phyloP scores from a whole-genome alignment of 306 rosid species.

The Rosa persica region DNA sequence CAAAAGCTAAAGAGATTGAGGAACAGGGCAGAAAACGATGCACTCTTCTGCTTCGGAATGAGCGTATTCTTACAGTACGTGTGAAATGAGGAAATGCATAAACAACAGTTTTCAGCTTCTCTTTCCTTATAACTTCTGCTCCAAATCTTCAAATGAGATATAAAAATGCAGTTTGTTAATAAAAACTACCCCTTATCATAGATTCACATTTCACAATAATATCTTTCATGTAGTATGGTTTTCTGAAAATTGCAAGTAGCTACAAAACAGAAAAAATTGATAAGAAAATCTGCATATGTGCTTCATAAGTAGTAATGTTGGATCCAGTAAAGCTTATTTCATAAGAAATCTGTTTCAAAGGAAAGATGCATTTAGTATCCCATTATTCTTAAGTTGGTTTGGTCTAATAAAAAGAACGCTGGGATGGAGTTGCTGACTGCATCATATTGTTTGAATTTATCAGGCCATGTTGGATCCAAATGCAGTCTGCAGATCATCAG shows the following conservation, averaged over 20 bases:
- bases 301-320: neutral
- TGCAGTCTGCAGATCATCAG: slow-evolving; percentile 76
- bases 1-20: no score
- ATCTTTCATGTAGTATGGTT: neutral
- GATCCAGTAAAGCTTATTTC: neutral
- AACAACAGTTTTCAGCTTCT: neutral
- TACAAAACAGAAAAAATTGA: no score
- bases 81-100: neutral
- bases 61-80: neutral
- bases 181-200: neutral
- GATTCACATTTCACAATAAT: neutral
- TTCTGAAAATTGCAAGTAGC: neutral
- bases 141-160: neutral
- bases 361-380: neutral
- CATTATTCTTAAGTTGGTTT: no score
- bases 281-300: neutral
- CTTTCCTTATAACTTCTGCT: neutral
- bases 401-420: no score
- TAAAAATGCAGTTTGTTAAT: neutral
- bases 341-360: neutral
- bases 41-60: neutral
- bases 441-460: slow-evolving; percentile 23
- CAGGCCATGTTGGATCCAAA: slow-evolving; percentile 87
- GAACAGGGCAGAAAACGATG: no score
- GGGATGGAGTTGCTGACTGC: neutral